Base-by-base conservation (phyloP, 495 filamentous ascomycete genomes). In the Talaromyces stipitatus region DNA sequence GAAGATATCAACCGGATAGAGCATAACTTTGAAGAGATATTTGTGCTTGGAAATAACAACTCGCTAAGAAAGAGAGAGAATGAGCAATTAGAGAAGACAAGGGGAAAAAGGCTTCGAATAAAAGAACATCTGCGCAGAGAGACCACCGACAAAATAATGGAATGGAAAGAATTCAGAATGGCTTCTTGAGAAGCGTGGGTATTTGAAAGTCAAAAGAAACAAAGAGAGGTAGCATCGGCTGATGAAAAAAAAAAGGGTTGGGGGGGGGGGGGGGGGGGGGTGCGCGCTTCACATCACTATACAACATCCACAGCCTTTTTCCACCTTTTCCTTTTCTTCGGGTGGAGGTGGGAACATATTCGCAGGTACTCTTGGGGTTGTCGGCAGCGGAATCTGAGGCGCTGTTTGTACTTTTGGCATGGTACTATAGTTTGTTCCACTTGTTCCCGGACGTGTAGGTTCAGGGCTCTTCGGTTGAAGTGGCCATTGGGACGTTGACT, bases 211-310 rank as follows among this genome's bases (percentile, higher is more conserved):
- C 50, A 43, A 64, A 24, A 11, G 54, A 61, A 52, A 56, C 54
- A 65, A 62, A 26, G 53, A 60, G 62, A 64, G 27, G 43, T 59
- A 60, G 54, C 52, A 63, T 41, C 24, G 22, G 22, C 12, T 28
- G 16, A 16, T 3, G 26, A 32, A 28, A 55, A 55, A 24, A 38
- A 41, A 10, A 30, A 36, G 12, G 32, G 12, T 20, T n/a, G n/a
- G n/a, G n/a, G n/a, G n/a, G n/a, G n/a, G n/a, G n/a, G n/a, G n/a
- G n/a, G n/a, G n/a, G n/a, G n/a, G n/a, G n/a, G n/a, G n/a, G n/a
- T n/a, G n/a, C n/a, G n/a, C n/a, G n/a, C n/a, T 45, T 75, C 65
- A 82, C 78, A 82, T 82, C 50, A 82, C 72, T 48, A 80, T 69
- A 61, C 78, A 82, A 53, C 78, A 80, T 48, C 76, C 75, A 48